Base-by-base conservation (phyloP, 768 basidiomycete genomes). In the Psilocybe subaeruginosa region DNA sequence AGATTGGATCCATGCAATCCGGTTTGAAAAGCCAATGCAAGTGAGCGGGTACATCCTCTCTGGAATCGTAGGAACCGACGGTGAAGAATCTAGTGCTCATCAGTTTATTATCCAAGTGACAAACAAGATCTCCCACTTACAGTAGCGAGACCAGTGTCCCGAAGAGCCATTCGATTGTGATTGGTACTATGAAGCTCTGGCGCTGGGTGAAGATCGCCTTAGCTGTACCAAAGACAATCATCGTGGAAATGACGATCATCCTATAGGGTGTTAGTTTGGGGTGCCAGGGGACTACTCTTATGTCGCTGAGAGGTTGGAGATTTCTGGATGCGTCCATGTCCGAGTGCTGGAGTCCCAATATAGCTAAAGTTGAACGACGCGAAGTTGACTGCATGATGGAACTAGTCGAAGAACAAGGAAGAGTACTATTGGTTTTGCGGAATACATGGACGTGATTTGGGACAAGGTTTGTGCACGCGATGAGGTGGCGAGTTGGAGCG, bases 91-190 rank as follows among this genome's bases (percentile, higher is more conserved):
- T 37, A 31, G 17, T 23, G 23, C 11, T 14, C 29, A 37, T 27
- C 4, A 27, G 53, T 4, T 14, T 9, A 54, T 16, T 3, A 19
- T 9, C 31, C 4, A 3, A 8, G 7, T 50, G 7, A n/a, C 11
- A 8, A 11, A 27, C 19, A n/a, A 8, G 16, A 50, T 6, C 11
- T 1, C 33, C 8, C 4, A 54, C 53, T 9, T 56, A 56, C 50
- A 48, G 41, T 6, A 66, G 7, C 17, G 49, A 59, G 17, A 66
- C 43, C 0, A 49, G 39, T 33, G 60, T 46, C 8, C 45, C 57
- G 17, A 59, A 59, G 2, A 64, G 27, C 57, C 57, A 61, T 33
- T 63, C 66, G 14, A 61, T 16, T 1, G 51, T 63, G 12, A 61
- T 56, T 5, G 59, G 51, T 37, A 45, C 31, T 3, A 35, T n/a